Evolutionary conservation across 2,329 filamentous ascomycete species (phyloP), one percentile per base, ranked within the genome.

Genomic region (Seiridium unicorne): DNA sequence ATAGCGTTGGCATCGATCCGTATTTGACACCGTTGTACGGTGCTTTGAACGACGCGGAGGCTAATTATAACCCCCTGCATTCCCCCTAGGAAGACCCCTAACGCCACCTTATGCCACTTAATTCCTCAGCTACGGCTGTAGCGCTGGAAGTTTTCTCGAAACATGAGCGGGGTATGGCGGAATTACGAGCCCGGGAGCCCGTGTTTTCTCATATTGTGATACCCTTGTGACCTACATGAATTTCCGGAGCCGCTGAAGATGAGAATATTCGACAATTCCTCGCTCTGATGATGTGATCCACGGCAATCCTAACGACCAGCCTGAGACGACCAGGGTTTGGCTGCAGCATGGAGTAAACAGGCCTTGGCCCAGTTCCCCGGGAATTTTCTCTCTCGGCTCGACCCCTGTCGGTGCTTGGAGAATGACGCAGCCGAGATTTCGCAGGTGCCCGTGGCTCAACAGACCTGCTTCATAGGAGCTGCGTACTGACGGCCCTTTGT

Each of bases 361-460:
- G 49, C 49, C 49, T 53, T 53, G 49, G 49, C 49, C 51, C 51
- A 55, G 51, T 44, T 42, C 40, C 51, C 51, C 51, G 51, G 51
- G 40, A 55, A 26, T 44, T 42, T 26, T 38, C 44, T 34, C 51
- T 55, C 38, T 55, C 9, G 10, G 35, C 18, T 18, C 38, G 35
- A 44, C 47, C 48, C 49, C 57, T 59, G 51, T 40, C 36, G 36
- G 48, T 40, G 31, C 34, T 54, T 44, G 48, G 49, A 34, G 57
- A 40, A 44, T 26, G 57, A 46, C 55, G 53, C 42, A 38, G 44
- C 36, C 35, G 34, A 53, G 34, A 53, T 53, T 31, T 35, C 34
- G 49, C 32, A 53, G 9, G 32, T n/a, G 32, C 5, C 31, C 49
- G 32, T 32, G 31, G 35, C 31, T 53, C 38, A 13, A 42, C 38